phyloP scores from a whole-genome alignment of 345 rosid species.

The Heritiera fomes region DNA sequence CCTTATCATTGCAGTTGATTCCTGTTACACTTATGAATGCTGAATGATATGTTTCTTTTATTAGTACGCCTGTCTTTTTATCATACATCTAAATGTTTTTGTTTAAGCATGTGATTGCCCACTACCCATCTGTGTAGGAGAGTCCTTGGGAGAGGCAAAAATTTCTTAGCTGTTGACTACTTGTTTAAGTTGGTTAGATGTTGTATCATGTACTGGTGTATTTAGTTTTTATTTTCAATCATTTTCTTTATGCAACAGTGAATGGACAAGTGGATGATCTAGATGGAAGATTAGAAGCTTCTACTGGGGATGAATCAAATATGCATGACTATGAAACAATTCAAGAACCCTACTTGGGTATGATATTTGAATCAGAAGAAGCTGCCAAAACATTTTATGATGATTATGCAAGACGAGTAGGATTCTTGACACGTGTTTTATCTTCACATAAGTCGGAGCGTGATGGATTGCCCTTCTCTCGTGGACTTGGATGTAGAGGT shows the following conservation, averaged over 20 bases:
- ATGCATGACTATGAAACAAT: constrained; percentile 27
- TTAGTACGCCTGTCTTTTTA: not conserved
- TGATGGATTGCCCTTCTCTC: constrained; percentile 80
- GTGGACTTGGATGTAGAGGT: constrained; percentile 93
- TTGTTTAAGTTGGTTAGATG: constrained; percentile 7
- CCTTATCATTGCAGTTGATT: not conserved
- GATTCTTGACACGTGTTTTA: constrained; percentile 90
- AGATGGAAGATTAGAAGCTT: constrained; percentile 9
- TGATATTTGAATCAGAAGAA: constrained; percentile 84
- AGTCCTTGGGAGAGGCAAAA: not conserved
- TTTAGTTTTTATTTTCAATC: not conserved
- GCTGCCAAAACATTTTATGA: constrained; percentile 84
- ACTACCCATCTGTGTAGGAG: not conserved
- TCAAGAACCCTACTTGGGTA: constrained; percentile 71
- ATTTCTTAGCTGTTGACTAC: not conserved
- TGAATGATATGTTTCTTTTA: not conserved
- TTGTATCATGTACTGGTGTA: not conserved
- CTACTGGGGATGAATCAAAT: not conserved
- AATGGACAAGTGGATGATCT: constrained; percentile 11
- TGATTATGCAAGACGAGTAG: constrained; percentile 69
- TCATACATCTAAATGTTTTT: not conserved
- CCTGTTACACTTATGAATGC: not conserved
- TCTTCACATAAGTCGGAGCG: constrained; percentile 89
- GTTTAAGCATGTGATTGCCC: not conserved
- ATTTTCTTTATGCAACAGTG: constrained; percentile 1